Percentiles rank a stretch among this genome's conserved stretches.
phyloP scores from a whole-genome alignment of 2,329 filamentous ascomycete species.

The Aspergillus piperis region DNA sequence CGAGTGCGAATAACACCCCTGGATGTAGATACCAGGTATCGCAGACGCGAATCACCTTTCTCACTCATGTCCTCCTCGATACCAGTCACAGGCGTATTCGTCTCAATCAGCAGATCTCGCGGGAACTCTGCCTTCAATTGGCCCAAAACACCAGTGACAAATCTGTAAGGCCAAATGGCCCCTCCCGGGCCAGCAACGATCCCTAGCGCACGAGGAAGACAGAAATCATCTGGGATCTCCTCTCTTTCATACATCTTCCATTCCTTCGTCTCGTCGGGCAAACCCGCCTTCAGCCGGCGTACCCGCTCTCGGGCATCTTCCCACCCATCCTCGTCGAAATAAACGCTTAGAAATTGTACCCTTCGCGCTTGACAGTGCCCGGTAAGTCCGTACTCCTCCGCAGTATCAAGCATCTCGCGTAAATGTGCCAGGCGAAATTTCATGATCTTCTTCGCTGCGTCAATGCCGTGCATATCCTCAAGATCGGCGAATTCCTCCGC shows the following conservation, averaged over 20 bases:
- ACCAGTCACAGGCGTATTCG: slow-evolving; percentile 23
- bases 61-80: not conserved
- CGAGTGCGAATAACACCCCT: slow-evolving; percentile 49
- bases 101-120: slow-evolving; percentile 34
- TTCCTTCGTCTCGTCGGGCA: slow-evolving; percentile 30
- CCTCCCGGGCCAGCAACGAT: slow-evolving; percentile 31
- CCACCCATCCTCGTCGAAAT: slow-evolving; percentile 30
- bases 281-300: slow-evolving; percentile 26
- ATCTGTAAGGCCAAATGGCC: slow-evolving; percentile 36
- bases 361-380: slow-evolving; percentile 27
- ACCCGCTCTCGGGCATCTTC: slow-evolving; percentile 22
- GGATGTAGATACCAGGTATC: slow-evolving; percentile 49
- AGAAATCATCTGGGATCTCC: slow-evolving; percentile 24
- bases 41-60: not conserved
- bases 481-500: slow-evolving; percentile 27
- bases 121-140: slow-evolving; percentile 30
- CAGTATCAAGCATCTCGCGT: slow-evolving; percentile 23
- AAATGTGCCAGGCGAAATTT: slow-evolving; percentile 29
- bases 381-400: slow-evolving; percentile 23
- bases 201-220: slow-evolving; percentile 22
- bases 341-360: slow-evolving; percentile 31
- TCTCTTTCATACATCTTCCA: slow-evolving; percentile 27
- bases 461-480: slow-evolving; percentile 19
- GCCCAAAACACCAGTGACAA: slow-evolving; percentile 29
- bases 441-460: slow-evolving; percentile 23